Evolutionary conservation across 129 eudicot species (phyloP).

Genomic region (Tagetes patula): DNA sequence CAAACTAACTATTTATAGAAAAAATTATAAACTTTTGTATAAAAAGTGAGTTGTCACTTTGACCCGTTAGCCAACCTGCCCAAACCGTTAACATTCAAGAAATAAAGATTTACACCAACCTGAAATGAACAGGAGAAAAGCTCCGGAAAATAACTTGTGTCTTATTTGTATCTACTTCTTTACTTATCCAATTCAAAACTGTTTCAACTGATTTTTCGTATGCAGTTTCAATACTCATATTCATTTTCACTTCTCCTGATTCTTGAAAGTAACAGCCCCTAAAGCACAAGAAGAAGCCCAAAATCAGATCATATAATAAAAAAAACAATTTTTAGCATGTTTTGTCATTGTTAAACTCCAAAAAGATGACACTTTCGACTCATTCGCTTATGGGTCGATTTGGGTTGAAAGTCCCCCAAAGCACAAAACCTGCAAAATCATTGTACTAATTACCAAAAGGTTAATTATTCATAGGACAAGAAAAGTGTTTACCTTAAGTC

Average conservation of each 20-base stretch:
- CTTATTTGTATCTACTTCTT: constrained; percentile 57
- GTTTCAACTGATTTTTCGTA: constrained; percentile 64
- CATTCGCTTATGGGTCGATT: neutral
- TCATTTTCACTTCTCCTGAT: constrained; percentile 64
- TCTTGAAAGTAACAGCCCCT: constrained; percentile 96
- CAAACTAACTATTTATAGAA: neutral
- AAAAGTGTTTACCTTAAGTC: neutral
- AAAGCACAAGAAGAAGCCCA: constrained; percentile 20
- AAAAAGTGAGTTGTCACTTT: neutral
- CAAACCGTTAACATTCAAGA: neutral
- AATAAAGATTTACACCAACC: constrained; percentile 39
- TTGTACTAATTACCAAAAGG: too few relatives aligned
- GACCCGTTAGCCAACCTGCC: constrained; percentile 12
- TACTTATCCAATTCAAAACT: constrained; percentile 56
- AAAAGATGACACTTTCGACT: neutral
- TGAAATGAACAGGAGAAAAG: constrained; percentile 94
- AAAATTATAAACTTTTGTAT: neutral
- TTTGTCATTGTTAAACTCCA: neutral
- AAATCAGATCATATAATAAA: constrained; percentile 14
- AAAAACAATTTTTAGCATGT: neutral
- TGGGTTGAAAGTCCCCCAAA: neutral
- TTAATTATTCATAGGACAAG: neutral
- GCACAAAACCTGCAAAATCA: neutral
- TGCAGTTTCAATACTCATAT: constrained; percentile 73
- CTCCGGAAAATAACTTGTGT: constrained; percentile 74